These are phyloP conservation scores for Apiosordaria backusii DNA, from an alignment of 495 filamentous ascomycete genomes.

Conservation along the genomic window DNA sequence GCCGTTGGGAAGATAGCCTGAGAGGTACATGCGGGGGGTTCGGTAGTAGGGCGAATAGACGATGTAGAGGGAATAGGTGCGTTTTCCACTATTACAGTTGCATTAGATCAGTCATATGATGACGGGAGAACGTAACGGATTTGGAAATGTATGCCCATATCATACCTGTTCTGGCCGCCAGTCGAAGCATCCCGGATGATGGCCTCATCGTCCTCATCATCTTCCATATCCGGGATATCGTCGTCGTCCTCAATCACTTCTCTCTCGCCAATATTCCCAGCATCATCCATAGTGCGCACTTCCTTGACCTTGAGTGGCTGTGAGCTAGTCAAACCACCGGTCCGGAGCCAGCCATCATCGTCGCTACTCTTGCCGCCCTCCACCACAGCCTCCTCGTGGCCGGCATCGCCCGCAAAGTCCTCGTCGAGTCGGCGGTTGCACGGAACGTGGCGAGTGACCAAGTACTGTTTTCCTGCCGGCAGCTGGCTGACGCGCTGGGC, in stretches of 20 bases:
- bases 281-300: constrained; percentile 81
- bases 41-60: constrained; percentile 96
- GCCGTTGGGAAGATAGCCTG: constrained; percentile 77
- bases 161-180: constrained; percentile 65
- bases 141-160: constrained; percentile 16
- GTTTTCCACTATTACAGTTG: constrained; percentile 58
- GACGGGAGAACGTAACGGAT: constrained; percentile 4
- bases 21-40: constrained; percentile 92
- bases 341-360: constrained; percentile 89
- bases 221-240: constrained; percentile 97
- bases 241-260: constrained; percentile 68
- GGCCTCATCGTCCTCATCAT: constrained; percentile 95
- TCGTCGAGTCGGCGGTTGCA: constrained; percentile 89
- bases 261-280: constrained; percentile 69
- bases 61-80: constrained; percentile 97
- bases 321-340: constrained; percentile 68
- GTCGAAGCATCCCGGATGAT: constrained; percentile 78
- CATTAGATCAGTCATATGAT: constrained; percentile 8
- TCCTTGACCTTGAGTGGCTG: constrained; percentile 72
- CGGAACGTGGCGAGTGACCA: constrained; percentile 90
- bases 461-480: constrained; percentile 87
- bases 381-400: constrained; percentile 77
- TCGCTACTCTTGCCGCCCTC: constrained; percentile 66
- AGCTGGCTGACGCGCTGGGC: constrained; percentile 76
- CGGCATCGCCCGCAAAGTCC: constrained; percentile 84